A percentile compares a stretch with the other conserved stretches of the same genome.
These are phyloP conservation scores for Leccinum angustisporum DNA, from an alignment of 1,284 basidiomycete species.

Conservation along the genomic window DNA sequence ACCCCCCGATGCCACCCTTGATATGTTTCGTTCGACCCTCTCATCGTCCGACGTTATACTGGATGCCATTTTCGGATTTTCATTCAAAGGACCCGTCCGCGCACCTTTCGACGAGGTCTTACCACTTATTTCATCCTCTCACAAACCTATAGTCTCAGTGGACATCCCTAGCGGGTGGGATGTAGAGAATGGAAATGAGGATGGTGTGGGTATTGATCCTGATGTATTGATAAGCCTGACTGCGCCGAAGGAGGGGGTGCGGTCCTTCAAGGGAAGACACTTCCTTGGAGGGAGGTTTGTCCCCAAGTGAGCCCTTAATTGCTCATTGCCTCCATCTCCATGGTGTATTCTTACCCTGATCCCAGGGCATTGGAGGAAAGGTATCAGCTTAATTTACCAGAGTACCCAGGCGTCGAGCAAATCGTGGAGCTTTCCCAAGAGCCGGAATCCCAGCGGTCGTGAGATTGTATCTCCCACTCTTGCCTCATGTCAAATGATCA, in stretches of 20 bases:
- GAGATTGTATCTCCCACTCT: background rate
- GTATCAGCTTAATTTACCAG: conserved; percentile 74
- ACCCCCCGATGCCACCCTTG: conserved; percentile 47
- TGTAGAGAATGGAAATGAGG: conserved; percentile 74
- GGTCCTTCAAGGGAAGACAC: conserved; percentile 77
- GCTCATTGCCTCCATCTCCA: background rate
- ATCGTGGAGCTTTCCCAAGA: conserved; percentile 66
- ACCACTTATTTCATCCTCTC: conserved; percentile 60
- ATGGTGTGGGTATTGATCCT: conserved; percentile 62
- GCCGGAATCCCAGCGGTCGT: conserved; percentile 12
- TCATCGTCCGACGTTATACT: conserved; percentile 79
- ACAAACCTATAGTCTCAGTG: conserved; percentile 82
- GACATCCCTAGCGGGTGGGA: conserved; percentile 98
- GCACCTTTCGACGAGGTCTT: conserved; percentile 84
- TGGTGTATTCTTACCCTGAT: conserved; percentile 3
- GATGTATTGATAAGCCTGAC: conserved; percentile 89
- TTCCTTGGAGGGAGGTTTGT: conserved; percentile 84
- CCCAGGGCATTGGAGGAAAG: conserved; percentile 69
- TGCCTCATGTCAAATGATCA: background rate
- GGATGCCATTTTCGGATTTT: conserved; percentile 98
- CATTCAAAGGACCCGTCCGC: conserved; percentile 87
- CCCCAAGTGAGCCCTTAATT: conserved; percentile 59
- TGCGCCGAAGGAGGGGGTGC: conserved; percentile 89
- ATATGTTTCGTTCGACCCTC: conserved; percentile 56
- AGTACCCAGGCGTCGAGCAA: conserved; percentile 75